A percentile compares a stretch with the other conserved stretches of the same genome.
These are phyloP conservation scores for Termitomyces bulborhizus DNA, from an alignment of 768 basidiomycete species.

Conservation along the genomic window DNA sequence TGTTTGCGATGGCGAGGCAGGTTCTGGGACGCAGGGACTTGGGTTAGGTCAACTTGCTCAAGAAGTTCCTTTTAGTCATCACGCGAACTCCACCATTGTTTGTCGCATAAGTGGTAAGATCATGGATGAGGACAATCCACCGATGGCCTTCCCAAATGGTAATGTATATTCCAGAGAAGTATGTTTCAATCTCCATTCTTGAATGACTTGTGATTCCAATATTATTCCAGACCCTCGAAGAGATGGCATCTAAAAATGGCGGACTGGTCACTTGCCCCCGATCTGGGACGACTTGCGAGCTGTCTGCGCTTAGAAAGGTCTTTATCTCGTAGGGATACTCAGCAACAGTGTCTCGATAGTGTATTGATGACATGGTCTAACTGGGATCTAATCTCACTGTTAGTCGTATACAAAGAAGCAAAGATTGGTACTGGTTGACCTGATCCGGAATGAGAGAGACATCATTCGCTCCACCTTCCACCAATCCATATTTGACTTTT, in stretches of 20 bases:
- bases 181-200: conserved; percentile 18
- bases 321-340: conserved; percentile 64
- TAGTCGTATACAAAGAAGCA: no score
- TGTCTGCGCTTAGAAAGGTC: conserved; percentile 73
- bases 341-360: not conserved
- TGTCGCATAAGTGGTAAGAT: conserved; percentile 88
- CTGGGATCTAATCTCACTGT: no score
- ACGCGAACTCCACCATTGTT: conserved; percentile 93
- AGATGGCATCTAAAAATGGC: conserved; percentile 77
- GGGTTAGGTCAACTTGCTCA: conserved; percentile 70
- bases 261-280: conserved; percentile 84
- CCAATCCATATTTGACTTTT: no score
- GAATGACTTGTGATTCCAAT: conserved; percentile 4
- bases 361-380: not conserved
- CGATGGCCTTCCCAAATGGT: conserved; percentile 87
- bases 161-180: conserved; percentile 93
- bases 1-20: conserved; percentile 65
- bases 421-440: no score
- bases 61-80: conserved; percentile 90
- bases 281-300: conserved; percentile 58
- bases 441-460: no score
- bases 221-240: conserved; percentile 69
- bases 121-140: conserved; percentile 92
- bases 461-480: no score
- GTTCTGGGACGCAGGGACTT: conserved; percentile 27